Evolutionary conservation across 495 filamentous ascomycete genomes (phyloP), one percentile per base, ranked within the genome.

Genomic region (Elasticomyces elasticus): DNA sequence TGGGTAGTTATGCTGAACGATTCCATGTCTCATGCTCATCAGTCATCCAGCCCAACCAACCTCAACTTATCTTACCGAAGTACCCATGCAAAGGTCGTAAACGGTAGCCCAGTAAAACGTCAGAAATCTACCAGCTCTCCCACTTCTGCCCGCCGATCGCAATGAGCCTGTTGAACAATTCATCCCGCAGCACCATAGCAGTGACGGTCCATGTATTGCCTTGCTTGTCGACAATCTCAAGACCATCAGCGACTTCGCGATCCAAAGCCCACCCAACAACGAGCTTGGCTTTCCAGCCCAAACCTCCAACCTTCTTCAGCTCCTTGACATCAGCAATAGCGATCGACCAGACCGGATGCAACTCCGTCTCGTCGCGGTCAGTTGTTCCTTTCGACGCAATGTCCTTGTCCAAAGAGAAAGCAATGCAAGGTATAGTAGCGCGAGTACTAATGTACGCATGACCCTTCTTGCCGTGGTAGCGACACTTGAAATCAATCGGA

Each of bases 241-340:
- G 54, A 11, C 87, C 87, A 74, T 91, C 88, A 0, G 81, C 79
- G 37, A 91, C 80, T 66, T 91, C 83, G 54, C 83, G 76, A 2
- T 81, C 82, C 51, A 86, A 74, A 2, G 83, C 80, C 86, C 87
- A 87, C 11, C 85, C 86, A n/a, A 91, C 81, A 25, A 90, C 79
- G 25, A 92, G 65, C 70, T 89, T 92, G 9, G 82, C 80, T 70
- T 94, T 94, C 88, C 87, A 95, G 0, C 89, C 89, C 54, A 90
- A 73, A 0, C 89, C 87, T 10, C 87, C 89, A 1, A 88, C 72
- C 72, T 94, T 94, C 68, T 82, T 83, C 48, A 95, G 56, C 61
- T 92, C 86, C 47, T 51, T 62, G 33, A 86, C 79, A 25, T 85
- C 79, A 10, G 71, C 69, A 4, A 86, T 67, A 0, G 79, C 73